phyloP scores from a whole-genome alignment of 2,329 filamentous ascomycete species.

The Aureobasidium sp. region DNA sequence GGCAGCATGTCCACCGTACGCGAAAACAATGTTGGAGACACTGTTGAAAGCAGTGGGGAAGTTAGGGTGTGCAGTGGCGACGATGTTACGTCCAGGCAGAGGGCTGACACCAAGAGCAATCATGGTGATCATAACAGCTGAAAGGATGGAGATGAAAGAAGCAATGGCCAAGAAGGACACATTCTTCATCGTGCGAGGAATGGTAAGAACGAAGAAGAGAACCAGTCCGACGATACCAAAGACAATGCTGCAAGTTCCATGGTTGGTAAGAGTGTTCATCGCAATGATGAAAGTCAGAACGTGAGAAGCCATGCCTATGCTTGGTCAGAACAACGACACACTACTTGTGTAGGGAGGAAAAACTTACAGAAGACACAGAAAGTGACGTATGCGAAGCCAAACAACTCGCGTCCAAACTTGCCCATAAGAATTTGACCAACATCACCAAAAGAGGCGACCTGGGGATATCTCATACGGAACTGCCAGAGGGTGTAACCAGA shows the following conservation, averaged over 20 bases:
- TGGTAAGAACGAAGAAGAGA: slow-evolving; percentile 51
- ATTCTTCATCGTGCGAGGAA: slow-evolving; percentile 56
- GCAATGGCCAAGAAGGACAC: slow-evolving; percentile 56
- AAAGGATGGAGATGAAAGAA: slow-evolving; percentile 56
- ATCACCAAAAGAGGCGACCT: slow-evolving; percentile 56
- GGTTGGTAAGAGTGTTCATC: slow-evolving; percentile 57
- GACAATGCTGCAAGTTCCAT: slow-evolving; percentile 58
- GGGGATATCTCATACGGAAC: slow-evolving; percentile 50
- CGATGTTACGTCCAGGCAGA: slow-evolving; percentile 38
- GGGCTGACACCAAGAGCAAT: slow-evolving; percentile 49
- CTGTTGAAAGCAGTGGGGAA: slow-evolving; percentile 54
- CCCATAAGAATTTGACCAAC: slow-evolving; percentile 61
- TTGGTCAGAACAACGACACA: neutral
- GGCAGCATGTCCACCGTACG: slow-evolving; percentile 57
- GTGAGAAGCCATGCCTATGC: slow-evolving; percentile 55
- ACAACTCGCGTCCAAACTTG: slow-evolving; percentile 54
- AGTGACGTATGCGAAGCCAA: slow-evolving; percentile 56
- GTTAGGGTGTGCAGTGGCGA: slow-evolving; percentile 29
- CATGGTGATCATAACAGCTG: slow-evolving; percentile 61
- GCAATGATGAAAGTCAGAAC: slow-evolving; percentile 64
- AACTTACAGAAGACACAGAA: slow-evolving; percentile 54
- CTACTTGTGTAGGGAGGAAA: neutral
- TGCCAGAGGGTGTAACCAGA: slow-evolving; percentile 55
- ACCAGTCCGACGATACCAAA: slow-evolving; percentile 54
- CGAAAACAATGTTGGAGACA: slow-evolving; percentile 64